These are phyloP conservation scores for Pholiota microspora DNA, from an alignment of 768 basidiomycete genomes.

Conservation along the genomic window DNA sequence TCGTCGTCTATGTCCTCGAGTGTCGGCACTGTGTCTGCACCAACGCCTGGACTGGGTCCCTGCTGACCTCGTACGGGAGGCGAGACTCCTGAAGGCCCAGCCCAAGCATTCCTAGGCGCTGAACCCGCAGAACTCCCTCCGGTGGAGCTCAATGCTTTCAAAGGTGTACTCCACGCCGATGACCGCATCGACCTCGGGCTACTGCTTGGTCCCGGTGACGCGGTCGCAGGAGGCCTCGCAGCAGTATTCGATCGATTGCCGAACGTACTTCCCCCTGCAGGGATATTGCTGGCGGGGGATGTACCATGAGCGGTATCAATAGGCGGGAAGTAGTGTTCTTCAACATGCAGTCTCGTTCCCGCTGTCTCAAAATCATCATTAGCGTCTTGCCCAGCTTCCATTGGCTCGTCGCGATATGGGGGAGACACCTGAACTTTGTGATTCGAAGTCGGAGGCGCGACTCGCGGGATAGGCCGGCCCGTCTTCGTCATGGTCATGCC, in stretches of 20 bases:
- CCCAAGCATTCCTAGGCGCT: slow-evolving; percentile 2
- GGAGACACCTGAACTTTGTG: slow-evolving; percentile 59
- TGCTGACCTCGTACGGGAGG: not conserved
- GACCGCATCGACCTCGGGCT: not conserved
- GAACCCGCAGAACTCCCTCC: not conserved
- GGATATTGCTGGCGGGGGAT: not conserved
- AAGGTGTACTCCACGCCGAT: slow-evolving; percentile 10
- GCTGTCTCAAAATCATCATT: slow-evolving; percentile 6
- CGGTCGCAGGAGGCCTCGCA: not conserved
- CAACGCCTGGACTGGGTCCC: not conserved
- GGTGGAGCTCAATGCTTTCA: not conserved
- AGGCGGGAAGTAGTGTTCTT: slow-evolving; percentile 20
- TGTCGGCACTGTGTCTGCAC: too few species aligned
- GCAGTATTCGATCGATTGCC: not conserved
- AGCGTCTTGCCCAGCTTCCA: slow-evolving; percentile 45
- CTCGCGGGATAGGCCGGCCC: slow-evolving; percentile 27
- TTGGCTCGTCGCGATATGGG: slow-evolving; percentile 46
- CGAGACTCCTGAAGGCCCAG: slow-evolving; percentile 8
- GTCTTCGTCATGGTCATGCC: slow-evolving; percentile 17
- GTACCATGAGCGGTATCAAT: slow-evolving; percentile 7
- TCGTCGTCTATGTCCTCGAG: slow-evolving; percentile 65
- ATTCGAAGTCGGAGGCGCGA: slow-evolving; percentile 36
- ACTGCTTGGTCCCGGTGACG: not conserved
- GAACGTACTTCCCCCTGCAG: not conserved
- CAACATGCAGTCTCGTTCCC: slow-evolving; percentile 12